These are phyloP conservation scores for Bipolaris oryzae DNA, from an alignment of 2,329 filamentous ascomycete species.

Conservation along the genomic window DNA sequence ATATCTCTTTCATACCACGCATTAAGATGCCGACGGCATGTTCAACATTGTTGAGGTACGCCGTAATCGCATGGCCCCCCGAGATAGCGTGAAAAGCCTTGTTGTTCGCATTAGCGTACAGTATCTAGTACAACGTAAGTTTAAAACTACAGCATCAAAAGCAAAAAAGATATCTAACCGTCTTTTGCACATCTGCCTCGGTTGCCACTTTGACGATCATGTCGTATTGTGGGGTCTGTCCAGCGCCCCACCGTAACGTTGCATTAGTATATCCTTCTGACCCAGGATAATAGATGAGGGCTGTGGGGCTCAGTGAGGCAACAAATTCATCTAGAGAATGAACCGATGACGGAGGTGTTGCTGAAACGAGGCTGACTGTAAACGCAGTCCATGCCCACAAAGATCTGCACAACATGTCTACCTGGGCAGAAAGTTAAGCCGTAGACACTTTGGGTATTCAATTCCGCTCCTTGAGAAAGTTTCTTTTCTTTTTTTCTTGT, in stretches of 20 bases:
- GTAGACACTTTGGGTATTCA: too few relatives aligned
- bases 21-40: slow-evolving; percentile 43
- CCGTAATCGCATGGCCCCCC: slow-evolving; percentile 43
- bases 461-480: too few relatives aligned
- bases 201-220: slow-evolving; percentile 27
- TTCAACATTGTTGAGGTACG: slow-evolving; percentile 29
- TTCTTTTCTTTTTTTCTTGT: too few relatives aligned
- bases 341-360: neutral
- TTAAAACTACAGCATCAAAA: neutral
- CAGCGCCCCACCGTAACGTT: slow-evolving; percentile 24
- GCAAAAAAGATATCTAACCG: slow-evolving; percentile 12
- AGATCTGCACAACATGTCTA: neutral
- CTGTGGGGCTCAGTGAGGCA: neutral
- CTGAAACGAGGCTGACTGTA: neutral
- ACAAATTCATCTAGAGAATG: neutral
- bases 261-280: slow-evolving; percentile 18
- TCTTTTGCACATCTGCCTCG: slow-evolving; percentile 28
- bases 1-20: slow-evolving; percentile 30
- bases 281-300: slow-evolving; percentile 16
- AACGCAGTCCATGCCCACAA: neutral
- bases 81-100: slow-evolving; percentile 47
- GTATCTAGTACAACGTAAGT: slow-evolving; percentile 17
- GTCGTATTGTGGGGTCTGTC: slow-evolving; percentile 21
- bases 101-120: slow-evolving; percentile 26
- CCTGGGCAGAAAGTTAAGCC: too few relatives aligned